Base-by-base conservation (phyloP, 1,139 yeast genomes). In the Suhomyces panamericanus region DNA sequence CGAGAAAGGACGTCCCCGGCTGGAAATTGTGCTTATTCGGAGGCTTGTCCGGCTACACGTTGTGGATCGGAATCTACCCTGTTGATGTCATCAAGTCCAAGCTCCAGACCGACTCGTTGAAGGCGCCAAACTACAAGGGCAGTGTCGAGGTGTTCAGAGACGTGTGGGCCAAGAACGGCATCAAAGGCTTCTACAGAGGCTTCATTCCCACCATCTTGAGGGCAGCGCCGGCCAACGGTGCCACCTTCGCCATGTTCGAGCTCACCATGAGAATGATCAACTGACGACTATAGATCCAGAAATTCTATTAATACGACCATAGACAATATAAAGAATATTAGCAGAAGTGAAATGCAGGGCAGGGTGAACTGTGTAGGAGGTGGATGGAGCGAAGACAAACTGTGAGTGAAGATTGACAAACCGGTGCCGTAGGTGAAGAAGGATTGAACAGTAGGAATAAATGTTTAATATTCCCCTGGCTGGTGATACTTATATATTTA, bases 161-260 rank as follows among this genome's bases (percentile, higher is more conserved):
- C 50, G 75, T 88, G 16, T 75, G 69, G 62, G 64, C 62, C 38
- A 73, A 73, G 8, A 72, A 74, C 43, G 97, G 97, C 29, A 53
- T 82, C 42, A 73, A 73, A 54, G 96, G 96, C 0, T 87, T 91
- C 60, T 85, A 87, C 67, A 83, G 85, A 65, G 98, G 98, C 1
- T 89, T 90, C 60, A 66, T 83, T 17, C 96, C 98, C 40, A 90
- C 98, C 1, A 81, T 91, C 51, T 72, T 91, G 55, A 84, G 98
- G 67, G 97, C 98, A 43, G 96, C 96, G 2, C 98, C 98, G 3
- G 98, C 95, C 14, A 91, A 91, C 60, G 98, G 96, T 42, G 96
- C 96, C 27, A 91, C 98, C 1, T 91, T 91, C 69, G 87, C 89
- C 43, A 89, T 95, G 10, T 91, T 91, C 61, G 98, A 91, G 67